Evolutionary conservation across 2,329 filamentous ascomycete genomes (phyloP), one percentile per base, ranked within the genome.

Genomic region (Diaporthe eres): DNA sequence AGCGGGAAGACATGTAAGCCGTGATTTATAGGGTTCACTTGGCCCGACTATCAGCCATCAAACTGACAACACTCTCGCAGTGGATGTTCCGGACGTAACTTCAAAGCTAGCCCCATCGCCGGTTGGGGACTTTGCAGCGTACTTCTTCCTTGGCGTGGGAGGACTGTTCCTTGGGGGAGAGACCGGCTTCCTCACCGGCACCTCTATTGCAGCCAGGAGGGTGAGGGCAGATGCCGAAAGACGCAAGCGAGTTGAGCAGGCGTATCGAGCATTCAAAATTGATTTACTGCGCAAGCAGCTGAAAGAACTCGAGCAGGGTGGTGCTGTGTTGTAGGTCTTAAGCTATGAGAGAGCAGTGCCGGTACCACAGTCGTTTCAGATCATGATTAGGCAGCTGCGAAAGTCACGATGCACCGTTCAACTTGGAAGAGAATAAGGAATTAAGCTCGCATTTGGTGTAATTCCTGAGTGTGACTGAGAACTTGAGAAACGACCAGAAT

Each of bases 91-190:
- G 0, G 91, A 94, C 78, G 83, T 94, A 49, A 90, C 89, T 0
- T 86, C 87, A 0, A 80, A 90, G 51, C 78, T 94, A 55, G 87
- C 88, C 60, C 92, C 92, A 0, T 90, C 89, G 2, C 85, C 85
- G 0, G 80, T 89, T 67, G 91, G 91, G 19, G 92, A 94, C 77
- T 81, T 91, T 39, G 89, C 90, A 4, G 90, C 92, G 0, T 93
- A 92, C 80, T 88, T 89, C 77, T 89, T 94, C 80, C 91, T 93
- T 63, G 88, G 88, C 0, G 80, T 89, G 0, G 92, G 91, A 19
- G 92, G 92, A 0, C 81, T 93, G 7, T 91, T 94, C 77, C 77
- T 94, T 8, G 92, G 92, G 10, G 92, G 92, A 10, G 92, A 94
- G 83, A 83, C 88, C 17, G 92, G 92, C 0, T 83, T 93, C 63